Evolutionary conservation across 306 rosid genomes (phyloP), one percentile per base, ranked within the genome.

Genomic region (Lotus japonicus): DNA sequence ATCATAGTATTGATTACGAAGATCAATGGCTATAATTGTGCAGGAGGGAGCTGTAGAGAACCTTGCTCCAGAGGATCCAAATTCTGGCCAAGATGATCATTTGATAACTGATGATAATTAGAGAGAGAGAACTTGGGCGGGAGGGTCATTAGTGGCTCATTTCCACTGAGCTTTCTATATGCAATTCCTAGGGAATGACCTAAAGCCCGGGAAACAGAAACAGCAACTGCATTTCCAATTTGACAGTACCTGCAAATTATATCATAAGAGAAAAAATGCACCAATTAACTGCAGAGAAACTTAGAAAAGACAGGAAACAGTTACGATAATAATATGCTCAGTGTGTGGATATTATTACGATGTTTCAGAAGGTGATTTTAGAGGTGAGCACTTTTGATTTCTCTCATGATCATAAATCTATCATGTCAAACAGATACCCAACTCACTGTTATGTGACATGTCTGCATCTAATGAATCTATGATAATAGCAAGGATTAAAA

Each of bases 221-320:
- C 72, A 5, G 97, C 88, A 14, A 92, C 98, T 26, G 96, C 98
- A 73, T 92, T 92, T 71, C 98, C 98, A 54, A 90, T 66, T 71
- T 92, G 98, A 66, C 96, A 60, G 77, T 92, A 88, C 81, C 98
- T 92, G 80, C 63, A 80, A 15, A 74, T 33, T 59, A 59, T 45
- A 31, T 58, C 39, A 67, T 0, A 21, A 58, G 13, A 38, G 4
- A 57, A 45, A 10, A 5, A 8, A 43, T 4, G 19, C 38, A 53
- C 55, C 6, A 56, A 41, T 45, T 48, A 56, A 21, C 33, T 51
- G 11, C 44, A n/a, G 4, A 18, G 8, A 58, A 15, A 66, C 26
- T 59, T 42, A 4, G 55, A 4, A 38, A 56, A 26, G 10, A 55
- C 56, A 57, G 36, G 21, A 46, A 41, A 66, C 3, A 21, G 26